These are phyloP conservation scores for Irpex rosettiformis DNA, from an alignment of 1,284 basidiomycete genomes.

Conservation along the genomic window DNA sequence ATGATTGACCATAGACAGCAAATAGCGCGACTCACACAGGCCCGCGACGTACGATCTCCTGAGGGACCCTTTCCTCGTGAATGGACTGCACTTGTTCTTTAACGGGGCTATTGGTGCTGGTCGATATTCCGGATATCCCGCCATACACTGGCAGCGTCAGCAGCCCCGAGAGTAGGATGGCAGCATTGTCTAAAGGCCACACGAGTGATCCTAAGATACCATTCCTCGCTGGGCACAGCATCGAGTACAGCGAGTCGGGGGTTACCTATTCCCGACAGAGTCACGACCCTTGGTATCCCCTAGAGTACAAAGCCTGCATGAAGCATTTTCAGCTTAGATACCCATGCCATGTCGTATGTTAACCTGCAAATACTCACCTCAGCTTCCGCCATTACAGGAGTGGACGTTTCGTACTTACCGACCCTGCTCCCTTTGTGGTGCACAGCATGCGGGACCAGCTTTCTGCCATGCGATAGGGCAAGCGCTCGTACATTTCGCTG, in stretches of 20 bases:
- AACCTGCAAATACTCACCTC: background rate
- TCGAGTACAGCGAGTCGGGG: background rate
- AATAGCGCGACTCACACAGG: background rate
- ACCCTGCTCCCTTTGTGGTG: too few species aligned
- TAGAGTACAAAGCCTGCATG: background rate
- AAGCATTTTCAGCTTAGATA: background rate
- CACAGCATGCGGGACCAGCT: background rate
- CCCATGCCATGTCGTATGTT: background rate
- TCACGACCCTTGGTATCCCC: background rate
- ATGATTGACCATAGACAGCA: background rate
- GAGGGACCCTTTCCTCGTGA: conserved; percentile 1
- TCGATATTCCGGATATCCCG: background rate
- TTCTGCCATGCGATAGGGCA: background rate
- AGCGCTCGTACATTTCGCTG: background rate
- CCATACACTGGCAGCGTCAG: background rate
- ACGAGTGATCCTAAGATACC: background rate
- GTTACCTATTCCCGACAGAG: background rate
- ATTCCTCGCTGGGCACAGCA: background rate
- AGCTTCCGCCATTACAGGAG: background rate
- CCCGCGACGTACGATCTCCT: background rate
- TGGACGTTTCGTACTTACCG: background rate
- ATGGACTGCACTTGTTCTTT: background rate
- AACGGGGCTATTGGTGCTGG: background rate
- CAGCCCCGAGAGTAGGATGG: too few species aligned
- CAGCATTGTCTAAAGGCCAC: background rate